Evolutionary conservation across 208 protist genomes (phyloP).

Genomic region (Herpetomonas tarakana): DNA sequence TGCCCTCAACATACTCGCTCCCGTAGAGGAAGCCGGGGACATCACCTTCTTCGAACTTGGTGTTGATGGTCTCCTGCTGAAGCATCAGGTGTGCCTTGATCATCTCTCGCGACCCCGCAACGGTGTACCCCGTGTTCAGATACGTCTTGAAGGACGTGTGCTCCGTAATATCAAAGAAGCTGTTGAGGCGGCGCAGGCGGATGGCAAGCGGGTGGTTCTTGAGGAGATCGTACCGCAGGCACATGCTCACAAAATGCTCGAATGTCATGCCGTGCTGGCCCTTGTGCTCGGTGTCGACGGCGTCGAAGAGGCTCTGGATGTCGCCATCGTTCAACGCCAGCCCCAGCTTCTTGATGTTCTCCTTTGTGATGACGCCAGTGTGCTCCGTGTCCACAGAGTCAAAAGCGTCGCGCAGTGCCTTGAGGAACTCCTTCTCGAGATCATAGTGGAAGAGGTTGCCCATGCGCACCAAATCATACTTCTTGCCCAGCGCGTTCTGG

Average conservation of each 20-base stretch:
- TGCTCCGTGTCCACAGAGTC: constrained; percentile 77
- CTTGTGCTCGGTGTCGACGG: constrained; percentile 51
- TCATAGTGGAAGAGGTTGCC: constrained; percentile 82
- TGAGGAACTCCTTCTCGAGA: constrained; percentile 79
- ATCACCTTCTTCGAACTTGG: constrained; percentile 59
- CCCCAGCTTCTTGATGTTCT: constrained; percentile 66
- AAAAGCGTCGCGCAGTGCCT: constrained; percentile 73
- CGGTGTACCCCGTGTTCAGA: constrained; percentile 82
- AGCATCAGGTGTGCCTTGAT: constrained; percentile 66
- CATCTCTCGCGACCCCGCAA: constrained; percentile 61
- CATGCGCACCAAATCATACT: constrained; percentile 76
- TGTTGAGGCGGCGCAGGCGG: constrained; percentile 64
- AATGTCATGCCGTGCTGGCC: constrained; percentile 56
- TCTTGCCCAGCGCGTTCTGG: constrained; percentile 74
- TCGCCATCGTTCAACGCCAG: constrained; percentile 66
- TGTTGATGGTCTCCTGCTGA: constrained; percentile 50
- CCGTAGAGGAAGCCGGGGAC: constrained; percentile 73
- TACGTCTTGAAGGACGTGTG: constrained; percentile 45
- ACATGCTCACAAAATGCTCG: constrained; percentile 78
- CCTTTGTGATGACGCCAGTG: constrained; percentile 71
- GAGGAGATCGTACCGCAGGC: constrained; percentile 74
- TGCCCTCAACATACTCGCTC: constrained; percentile 35
- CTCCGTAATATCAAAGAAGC: constrained; percentile 78
- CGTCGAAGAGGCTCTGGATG: constrained; percentile 54
- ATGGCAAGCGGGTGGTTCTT: constrained; percentile 79